phyloP scores from a whole-genome alignment of 495 filamentous ascomycete species.

The Penicillium crystallinum region DNA sequence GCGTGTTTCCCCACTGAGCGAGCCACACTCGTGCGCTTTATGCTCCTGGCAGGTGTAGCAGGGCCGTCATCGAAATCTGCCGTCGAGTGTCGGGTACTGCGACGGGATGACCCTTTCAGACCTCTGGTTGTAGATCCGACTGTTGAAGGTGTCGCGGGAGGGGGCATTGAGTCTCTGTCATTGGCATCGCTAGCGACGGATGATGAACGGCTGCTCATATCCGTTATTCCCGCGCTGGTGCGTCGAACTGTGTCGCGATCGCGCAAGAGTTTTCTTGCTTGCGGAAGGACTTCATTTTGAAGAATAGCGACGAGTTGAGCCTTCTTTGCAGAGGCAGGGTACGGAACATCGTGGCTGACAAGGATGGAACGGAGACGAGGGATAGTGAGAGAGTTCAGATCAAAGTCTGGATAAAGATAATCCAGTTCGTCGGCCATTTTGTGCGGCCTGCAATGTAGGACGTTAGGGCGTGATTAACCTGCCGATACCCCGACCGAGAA shows the following conservation, averaged over 20 bases:
- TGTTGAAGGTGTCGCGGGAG: slow-evolving; percentile 43
- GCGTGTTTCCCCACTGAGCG: slow-evolving; percentile 49
- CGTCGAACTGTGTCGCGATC: slow-evolving; percentile 70
- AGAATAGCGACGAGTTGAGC: slow-evolving; percentile 78
- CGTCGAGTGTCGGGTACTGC: slow-evolving; percentile 35
- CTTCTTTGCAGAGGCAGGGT: slow-evolving; percentile 85
- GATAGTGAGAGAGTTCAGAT: slow-evolving; percentile 75
- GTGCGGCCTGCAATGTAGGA: slow-evolving; percentile 5
- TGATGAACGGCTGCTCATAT: slow-evolving; percentile 59
- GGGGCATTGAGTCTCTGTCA: slow-evolving; percentile 40
- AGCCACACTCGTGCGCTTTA: slow-evolving; percentile 29
- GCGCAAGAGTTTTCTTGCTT: slow-evolving; percentile 68
- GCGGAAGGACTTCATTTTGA: slow-evolving; percentile 69
- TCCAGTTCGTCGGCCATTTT: slow-evolving; percentile 67
- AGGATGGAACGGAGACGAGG: slow-evolving; percentile 84
- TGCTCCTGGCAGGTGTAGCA: slow-evolving; percentile 22
- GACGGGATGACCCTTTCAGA: slow-evolving; percentile 33
- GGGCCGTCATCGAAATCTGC: slow-evolving; percentile 32
- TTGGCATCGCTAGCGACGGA: slow-evolving; percentile 43
- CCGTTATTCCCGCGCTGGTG: slow-evolving; percentile 77
- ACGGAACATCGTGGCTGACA: slow-evolving; percentile 76
- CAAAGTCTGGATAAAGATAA: slow-evolving; percentile 80
- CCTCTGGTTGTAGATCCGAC: slow-evolving; percentile 42
- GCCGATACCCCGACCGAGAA: slow-evolving; percentile 5
- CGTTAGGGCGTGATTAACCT: slow-evolving; percentile 2